Conservation (phyloP, 768 basidiomycete genomes). For the Suillus hirtellus region DNA sequence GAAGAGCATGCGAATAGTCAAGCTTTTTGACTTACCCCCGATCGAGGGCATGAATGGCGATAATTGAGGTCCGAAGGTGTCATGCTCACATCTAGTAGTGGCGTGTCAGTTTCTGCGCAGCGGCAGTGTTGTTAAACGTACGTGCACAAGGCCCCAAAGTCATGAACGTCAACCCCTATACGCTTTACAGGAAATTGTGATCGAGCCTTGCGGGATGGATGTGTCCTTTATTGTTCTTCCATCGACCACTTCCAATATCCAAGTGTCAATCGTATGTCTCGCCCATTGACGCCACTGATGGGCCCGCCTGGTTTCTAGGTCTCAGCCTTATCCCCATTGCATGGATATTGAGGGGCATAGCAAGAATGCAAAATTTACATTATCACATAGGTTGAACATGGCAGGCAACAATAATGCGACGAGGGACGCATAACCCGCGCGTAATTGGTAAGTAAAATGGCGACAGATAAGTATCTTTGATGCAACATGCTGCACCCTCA, state of each 20-base stretch:
- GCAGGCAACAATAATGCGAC: not conserved
- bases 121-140: conserved; percentile 7
- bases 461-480: not conserved
- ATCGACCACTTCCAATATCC: not conserved
- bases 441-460: no score
- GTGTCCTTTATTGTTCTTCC: not conserved
- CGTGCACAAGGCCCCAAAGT: not conserved
- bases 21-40: conserved; percentile 1
- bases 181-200: not conserved
- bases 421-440: not conserved
- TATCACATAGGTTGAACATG: not conserved
- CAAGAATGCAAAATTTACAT: not conserved
- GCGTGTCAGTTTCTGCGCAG: not conserved
- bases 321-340: not conserved
- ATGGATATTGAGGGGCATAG: not conserved
- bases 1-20: not conserved
- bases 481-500: no score
- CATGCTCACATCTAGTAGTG: not conserved
- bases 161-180: not conserved
- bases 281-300: not conserved
- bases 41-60: not conserved
- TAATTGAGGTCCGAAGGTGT: not conserved
- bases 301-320: not conserved
- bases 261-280: not conserved
- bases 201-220: conserved; percentile 4